phyloP scores from a whole-genome alignment of 768 basidiomycete species.

The Lentinus brumalis region DNA sequence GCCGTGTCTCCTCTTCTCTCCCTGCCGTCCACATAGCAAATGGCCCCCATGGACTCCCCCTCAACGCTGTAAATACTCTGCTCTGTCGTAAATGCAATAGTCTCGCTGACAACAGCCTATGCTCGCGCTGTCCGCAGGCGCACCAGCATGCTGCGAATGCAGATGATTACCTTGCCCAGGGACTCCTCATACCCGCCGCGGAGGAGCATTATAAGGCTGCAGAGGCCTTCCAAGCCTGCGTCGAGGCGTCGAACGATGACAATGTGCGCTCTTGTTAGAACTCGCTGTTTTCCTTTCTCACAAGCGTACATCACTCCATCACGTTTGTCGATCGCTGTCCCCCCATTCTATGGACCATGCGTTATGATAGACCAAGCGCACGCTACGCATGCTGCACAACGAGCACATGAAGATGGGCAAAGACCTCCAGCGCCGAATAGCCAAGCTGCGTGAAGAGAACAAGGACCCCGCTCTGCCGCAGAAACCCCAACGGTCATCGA shows the following conservation, averaged over 20 bases:
- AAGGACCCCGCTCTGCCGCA: slow-evolving; percentile 78
- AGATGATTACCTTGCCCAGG: slow-evolving; percentile 67
- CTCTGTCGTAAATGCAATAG: not conserved
- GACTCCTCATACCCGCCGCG: slow-evolving; percentile 69
- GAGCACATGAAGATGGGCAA: slow-evolving; percentile 72
- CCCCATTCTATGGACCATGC: slow-evolving; percentile 3
- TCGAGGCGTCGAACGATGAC: slow-evolving; percentile 72
- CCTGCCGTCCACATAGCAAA: not conserved
- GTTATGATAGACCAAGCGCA: slow-evolving; percentile 65
- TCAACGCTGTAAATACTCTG: slow-evolving; percentile 19
- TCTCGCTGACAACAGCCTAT: not conserved
- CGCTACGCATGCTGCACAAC: slow-evolving; percentile 71
- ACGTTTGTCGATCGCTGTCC: not conserved
- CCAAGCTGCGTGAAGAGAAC: slow-evolving; percentile 72
- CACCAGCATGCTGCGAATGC: slow-evolving; percentile 83
- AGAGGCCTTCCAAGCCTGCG: slow-evolving; percentile 70
- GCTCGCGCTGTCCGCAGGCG: slow-evolving; percentile 47
- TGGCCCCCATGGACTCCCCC: slow-evolving; percentile 21
- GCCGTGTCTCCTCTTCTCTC: not conserved
- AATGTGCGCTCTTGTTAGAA: slow-evolving; percentile 49
- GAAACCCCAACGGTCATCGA: slow-evolving; percentile 42
- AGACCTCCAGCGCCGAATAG: slow-evolving; percentile 71
- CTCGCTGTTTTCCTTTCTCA: slow-evolving; percentile 2
- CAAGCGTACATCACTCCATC: not conserved
- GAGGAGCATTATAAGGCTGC: slow-evolving; percentile 79